Evolutionary conservation across 345 rosid species (phyloP), one percentile per base, ranked within the genome.

Genomic region (Theobroma cacao): DNA sequence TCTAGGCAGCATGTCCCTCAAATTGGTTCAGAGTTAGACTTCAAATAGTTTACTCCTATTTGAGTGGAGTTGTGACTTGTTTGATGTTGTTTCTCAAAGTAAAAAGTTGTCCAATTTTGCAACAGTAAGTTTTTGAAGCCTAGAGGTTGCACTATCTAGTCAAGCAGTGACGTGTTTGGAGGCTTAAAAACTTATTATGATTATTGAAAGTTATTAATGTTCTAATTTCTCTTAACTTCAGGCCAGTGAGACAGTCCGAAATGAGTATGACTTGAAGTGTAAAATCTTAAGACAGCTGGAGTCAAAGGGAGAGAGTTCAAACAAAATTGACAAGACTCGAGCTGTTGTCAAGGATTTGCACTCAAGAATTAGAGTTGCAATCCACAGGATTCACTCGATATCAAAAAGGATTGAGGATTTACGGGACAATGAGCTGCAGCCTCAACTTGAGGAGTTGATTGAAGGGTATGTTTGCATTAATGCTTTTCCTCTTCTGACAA

Each of bases 371-470:
- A 90, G 88, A 83, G 97, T 96, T 84, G 97, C 98, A 14, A 91
- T 96, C 80, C 95, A 92, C 53, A 88, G 98, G 86, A 96, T 96
- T 22, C 87, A 94, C 72, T 90, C 99, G 11, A 88, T 96, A 80
- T 96, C 99, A 24, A 89, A 87, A 82, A 87, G 91, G 80, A 91
- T 96, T 59, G 99, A 94, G 86, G 98, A 94, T 72, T 82, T 96
- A 53, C 89, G 98, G 63, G 99, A 96, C 90, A 86, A 78, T 77
- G 99, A 96, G 85, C 97, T 94, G 59, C 98, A 96, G 80, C 99
- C 98, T 38, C 99, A 96, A 78, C 94, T 96, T 5, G 99, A 96
- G 79, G 99, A 96, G 84, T 83, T 96, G 79, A 94, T 96, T 45
- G 88, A 89, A 82, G 99, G 98, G 99, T 96, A 88, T 40, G 80